These are phyloP conservation scores for Wickerhamomyces kurtzmanii DNA, from an alignment of 805 yeast species.

Conservation along the genomic window DNA sequence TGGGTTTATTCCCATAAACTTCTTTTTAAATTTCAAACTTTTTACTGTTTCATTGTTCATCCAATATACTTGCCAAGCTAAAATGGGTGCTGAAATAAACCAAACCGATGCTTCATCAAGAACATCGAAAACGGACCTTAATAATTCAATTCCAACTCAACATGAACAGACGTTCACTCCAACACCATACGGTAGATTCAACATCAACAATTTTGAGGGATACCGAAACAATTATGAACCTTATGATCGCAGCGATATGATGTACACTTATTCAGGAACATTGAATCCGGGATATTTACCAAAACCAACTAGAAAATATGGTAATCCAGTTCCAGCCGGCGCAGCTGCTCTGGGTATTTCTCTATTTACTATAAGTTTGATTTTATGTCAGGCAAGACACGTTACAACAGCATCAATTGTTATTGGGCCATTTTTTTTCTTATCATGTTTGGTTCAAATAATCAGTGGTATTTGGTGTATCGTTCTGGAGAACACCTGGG, in stretches of 20 bases:
- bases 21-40: no score
- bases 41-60: neutral
- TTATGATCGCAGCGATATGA: slow-evolving; percentile 1
- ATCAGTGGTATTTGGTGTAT: slow-evolving; percentile 44
- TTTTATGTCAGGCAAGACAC: slow-evolving; percentile 35
- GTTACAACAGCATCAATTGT: slow-evolving; percentile 31
- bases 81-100: no score
- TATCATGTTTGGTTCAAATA: slow-evolving; percentile 39
- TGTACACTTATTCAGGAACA: slow-evolving; percentile 43
- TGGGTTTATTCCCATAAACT: no score
- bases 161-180: no score
- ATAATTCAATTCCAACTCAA: no score
- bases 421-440: slow-evolving; percentile 35
- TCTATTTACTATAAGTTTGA: slow-evolving; percentile 37
- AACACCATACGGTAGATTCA: slow-evolving; percentile 3
- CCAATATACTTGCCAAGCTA: no score
- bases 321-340: slow-evolving; percentile 42
- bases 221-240: slow-evolving; percentile 1
- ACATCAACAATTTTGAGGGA: slow-evolving; percentile 2
- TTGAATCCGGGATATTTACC: slow-evolving; percentile 29
- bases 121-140: no score
- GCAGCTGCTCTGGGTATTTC: slow-evolving; percentile 36
- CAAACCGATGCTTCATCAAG: no score
- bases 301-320: slow-evolving; percentile 19
- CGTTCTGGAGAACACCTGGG: slow-evolving; percentile 44